Percentiles rank a stretch among this genome's conserved stretches.
These are phyloP conservation scores for Sextonia rubra DNA, from an alignment of 164 flowering plant species.

Conservation along the genomic window DNA sequence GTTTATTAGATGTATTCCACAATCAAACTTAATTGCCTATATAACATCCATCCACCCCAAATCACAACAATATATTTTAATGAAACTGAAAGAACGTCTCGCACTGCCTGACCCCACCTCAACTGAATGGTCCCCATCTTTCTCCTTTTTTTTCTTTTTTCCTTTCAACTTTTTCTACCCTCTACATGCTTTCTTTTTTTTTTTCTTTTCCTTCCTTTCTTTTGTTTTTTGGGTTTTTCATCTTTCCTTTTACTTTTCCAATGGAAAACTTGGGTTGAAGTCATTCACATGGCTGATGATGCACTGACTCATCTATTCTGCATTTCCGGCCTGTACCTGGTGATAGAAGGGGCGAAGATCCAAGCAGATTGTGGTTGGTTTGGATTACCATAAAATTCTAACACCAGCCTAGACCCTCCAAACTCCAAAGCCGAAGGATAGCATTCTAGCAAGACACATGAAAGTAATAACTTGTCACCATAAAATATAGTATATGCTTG, in stretches of 20 bases:
- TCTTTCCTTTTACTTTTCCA: background rate
- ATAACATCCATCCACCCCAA: background rate
- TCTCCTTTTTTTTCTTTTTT: background rate
- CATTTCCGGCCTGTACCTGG: background rate
- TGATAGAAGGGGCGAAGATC: background rate
- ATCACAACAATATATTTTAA: background rate
- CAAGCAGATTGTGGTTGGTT: background rate
- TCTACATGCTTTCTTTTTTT: background rate
- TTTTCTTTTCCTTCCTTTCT: background rate
- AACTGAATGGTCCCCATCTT: background rate
- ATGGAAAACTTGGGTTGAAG: background rate
- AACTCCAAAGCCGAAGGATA: constrained; percentile 8
- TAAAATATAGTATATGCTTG: constrained; percentile 6
- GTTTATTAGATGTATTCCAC: background rate
- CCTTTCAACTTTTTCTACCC: background rate
- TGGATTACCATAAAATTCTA: background rate
- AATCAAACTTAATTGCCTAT: no score
- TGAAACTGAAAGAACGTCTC: background rate
- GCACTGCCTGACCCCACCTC: background rate
- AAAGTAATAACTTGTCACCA: constrained; percentile 12
- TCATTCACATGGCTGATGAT: background rate
- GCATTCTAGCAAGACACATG: constrained; percentile 17
- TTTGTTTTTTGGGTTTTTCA: background rate
- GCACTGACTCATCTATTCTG: background rate
- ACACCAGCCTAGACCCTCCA: constrained; percentile 3